Percentiles rank a stretch among this genome's conserved stretches.
phyloP scores from a whole-genome alignment of 2,329 filamentous ascomycete genomes.

The Aotearoamyces nothofagi region DNA sequence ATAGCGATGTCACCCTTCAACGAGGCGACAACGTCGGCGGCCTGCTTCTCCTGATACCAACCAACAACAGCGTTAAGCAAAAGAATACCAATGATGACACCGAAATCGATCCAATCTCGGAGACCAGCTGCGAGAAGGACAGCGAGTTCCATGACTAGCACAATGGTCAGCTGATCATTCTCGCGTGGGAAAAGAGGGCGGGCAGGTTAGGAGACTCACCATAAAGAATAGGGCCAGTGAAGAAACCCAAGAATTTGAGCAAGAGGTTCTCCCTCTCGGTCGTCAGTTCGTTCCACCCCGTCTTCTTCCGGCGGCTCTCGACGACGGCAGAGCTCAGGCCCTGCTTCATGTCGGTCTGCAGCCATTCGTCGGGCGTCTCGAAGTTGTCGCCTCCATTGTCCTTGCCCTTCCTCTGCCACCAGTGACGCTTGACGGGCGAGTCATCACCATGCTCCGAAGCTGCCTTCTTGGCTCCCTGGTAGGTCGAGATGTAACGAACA shows the following conservation, averaged over 20 bases:
- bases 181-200: slow-evolving; percentile 6
- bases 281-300: slow-evolving; percentile 56
- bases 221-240: slow-evolving; percentile 63
- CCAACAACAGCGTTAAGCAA: slow-evolving; percentile 61
- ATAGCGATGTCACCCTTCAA: slow-evolving; percentile 69
- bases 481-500: slow-evolving; percentile 52
- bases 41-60: slow-evolving; percentile 73
- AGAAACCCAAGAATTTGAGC: slow-evolving; percentile 61
- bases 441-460: slow-evolving; percentile 25
- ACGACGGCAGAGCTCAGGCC: slow-evolving; percentile 46
- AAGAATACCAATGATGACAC: slow-evolving; percentile 64
- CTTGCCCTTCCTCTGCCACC: slow-evolving; percentile 40
- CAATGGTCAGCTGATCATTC: slow-evolving; percentile 1
- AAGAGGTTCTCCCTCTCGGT: slow-evolving; percentile 65
- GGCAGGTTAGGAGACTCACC: slow-evolving; percentile 32
- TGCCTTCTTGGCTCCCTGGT: slow-evolving; percentile 34
- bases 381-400: slow-evolving; percentile 21
- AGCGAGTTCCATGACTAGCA: slow-evolving; percentile 59
- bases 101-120: slow-evolving; percentile 62
- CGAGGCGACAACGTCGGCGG: slow-evolving; percentile 59
- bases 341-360: slow-evolving; percentile 49
- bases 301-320: slow-evolving; percentile 47
- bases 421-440: slow-evolving; percentile 32
- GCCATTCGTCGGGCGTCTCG: slow-evolving; percentile 45
- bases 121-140: slow-evolving; percentile 61